phyloP scores from a whole-genome alignment of 2,329 filamentous ascomycete species.

The Fusarium longipes region DNA sequence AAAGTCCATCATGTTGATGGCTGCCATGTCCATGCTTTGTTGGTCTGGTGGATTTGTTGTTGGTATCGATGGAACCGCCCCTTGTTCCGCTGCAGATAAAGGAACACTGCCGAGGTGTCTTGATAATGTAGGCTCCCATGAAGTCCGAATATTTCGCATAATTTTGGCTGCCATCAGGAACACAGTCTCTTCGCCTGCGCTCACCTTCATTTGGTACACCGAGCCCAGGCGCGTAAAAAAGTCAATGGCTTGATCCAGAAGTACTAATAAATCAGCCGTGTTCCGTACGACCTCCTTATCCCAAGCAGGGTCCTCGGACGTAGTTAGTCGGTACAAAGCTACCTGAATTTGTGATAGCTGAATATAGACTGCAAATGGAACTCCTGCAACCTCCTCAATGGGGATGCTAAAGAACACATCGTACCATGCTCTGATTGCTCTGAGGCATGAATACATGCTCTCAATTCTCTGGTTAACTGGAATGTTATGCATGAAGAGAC shows the following conservation, averaged over 20 bases:
- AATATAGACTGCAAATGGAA: constrained; percentile 51
- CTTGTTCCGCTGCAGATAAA: constrained; percentile 48
- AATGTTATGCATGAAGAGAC: constrained; percentile 49
- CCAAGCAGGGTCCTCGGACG: constrained; percentile 55
- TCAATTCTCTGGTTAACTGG: constrained; percentile 50
- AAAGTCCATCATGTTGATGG: constrained; percentile 48
- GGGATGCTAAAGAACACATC: constrained; percentile 52
- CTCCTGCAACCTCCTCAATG: constrained; percentile 45
- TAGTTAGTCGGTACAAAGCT: constrained; percentile 54
- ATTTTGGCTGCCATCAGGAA: constrained; percentile 52
- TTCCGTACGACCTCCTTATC: constrained; percentile 53
- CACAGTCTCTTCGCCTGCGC: constrained; percentile 46
- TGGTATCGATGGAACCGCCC: constrained; percentile 26
- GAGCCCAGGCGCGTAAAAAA: constrained; percentile 46
- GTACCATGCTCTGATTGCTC: constrained; percentile 51
- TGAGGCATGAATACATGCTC: constrained; percentile 53
- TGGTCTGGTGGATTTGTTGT: constrained; percentile 14
- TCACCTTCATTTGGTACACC: constrained; percentile 46
- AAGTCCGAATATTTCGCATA: constrained; percentile 49
- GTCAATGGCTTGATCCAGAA: constrained; percentile 52
- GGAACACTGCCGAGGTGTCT: constrained; percentile 44
- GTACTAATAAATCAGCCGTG: constrained; percentile 51
- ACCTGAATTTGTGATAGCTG: constrained; percentile 53
- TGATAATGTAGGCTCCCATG: constrained; percentile 53
- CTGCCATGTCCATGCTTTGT: constrained; percentile 37